Evolutionary conservation across 1,284 basidiomycete genomes (phyloP), one percentile per base, ranked within the genome.

Genomic region (Ganoderma leucocontextum): DNA sequence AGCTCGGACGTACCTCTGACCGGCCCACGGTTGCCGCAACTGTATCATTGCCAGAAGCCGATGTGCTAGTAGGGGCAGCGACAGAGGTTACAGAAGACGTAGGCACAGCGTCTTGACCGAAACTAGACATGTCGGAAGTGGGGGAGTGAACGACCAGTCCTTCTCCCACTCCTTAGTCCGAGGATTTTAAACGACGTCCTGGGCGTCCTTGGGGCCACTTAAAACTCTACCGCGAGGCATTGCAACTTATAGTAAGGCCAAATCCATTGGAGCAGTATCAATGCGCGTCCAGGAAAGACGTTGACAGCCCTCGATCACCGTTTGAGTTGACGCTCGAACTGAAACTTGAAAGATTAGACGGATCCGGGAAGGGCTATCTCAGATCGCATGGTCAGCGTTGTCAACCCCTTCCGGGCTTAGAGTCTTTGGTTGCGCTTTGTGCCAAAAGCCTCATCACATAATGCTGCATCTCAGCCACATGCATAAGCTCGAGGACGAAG

Each of bases 41-140:
- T 12, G 36, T 38, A 10, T n/a, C 47, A 53, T 53, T 2, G 25
- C 38, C 58, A 38, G 58, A 38, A 4, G 22, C 38, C 38, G 22
- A 59, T 39, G 38, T 39, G 36, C 33, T 10, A 47, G 38, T 19
- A 22, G 12, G 49, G n/a, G 44, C 1, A 38, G 29, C 33, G 5
- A 57, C 29, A 36, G 29, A 17, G 17, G 44, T 2, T 22, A 60
- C 49, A 35, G 39, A 35, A 29, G 42, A 38, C 61, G 35, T 4
- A 38, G n/a, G 10, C 33, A 33, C 13, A 22, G n/a, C 35, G 61
- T 25, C 12, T 25, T 9, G 4, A 15, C 49, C 25, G 8, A 12
- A 10, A 52, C 49, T 52, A 22, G 61, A 52, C 61, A 52, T 52
- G 44, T 53, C 22, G 62, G 29, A 29, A 15, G 62, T 13, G 36